phyloP scores from a whole-genome alignment of 1,139 yeast species.

The Suhomyces guaymorum region DNA sequence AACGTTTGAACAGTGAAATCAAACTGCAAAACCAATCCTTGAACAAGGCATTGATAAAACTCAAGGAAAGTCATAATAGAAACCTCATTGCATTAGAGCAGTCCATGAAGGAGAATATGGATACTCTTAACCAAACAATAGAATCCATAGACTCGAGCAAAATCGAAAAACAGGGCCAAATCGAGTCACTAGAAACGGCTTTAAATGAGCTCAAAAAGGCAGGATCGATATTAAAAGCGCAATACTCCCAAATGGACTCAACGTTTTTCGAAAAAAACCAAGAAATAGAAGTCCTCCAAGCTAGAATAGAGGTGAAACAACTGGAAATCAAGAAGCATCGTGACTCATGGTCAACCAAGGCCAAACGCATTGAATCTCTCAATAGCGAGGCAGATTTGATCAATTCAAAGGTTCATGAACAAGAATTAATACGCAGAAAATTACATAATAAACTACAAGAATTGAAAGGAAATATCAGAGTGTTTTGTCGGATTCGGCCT shows the following conservation, averaged over 20 bases:
- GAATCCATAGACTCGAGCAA: constrained; percentile 13
- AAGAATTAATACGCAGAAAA: constrained; percentile 51
- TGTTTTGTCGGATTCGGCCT: constrained; percentile 85
- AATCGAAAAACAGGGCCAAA: constrained; percentile 7
- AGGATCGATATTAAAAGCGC: too few relatives aligned
- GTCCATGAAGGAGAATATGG: constrained; percentile 24
- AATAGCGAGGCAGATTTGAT: constrained; percentile 19
- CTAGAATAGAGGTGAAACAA: constrained; percentile 15
- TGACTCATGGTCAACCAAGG: constrained; percentile 4
- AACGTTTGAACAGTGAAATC: constrained; percentile 17
- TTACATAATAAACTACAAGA: constrained; percentile 81
- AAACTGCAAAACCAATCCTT: constrained; percentile 22
- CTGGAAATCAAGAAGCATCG: constrained; percentile 12
- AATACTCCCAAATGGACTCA: constrained; percentile 14
- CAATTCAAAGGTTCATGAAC: constrained; percentile 24
- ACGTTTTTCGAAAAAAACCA: constrained; percentile 20
- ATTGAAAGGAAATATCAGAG: constrained; percentile 88
- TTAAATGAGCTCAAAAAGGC: constrained; percentile 7
- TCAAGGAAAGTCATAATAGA: constrained; percentile 29
- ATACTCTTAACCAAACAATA: constrained; percentile 18
- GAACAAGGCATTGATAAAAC: constrained; percentile 26
- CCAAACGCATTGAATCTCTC: constrained; percentile 9
- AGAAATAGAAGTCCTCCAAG: constrained; percentile 23
- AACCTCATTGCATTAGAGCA: constrained; percentile 21
- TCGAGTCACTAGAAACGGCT: constrained; percentile 5